Evolutionary conservation across 371 early-diverging fungal species (phyloP).

Genomic region (Lichtheimia hyalospora): DNA sequence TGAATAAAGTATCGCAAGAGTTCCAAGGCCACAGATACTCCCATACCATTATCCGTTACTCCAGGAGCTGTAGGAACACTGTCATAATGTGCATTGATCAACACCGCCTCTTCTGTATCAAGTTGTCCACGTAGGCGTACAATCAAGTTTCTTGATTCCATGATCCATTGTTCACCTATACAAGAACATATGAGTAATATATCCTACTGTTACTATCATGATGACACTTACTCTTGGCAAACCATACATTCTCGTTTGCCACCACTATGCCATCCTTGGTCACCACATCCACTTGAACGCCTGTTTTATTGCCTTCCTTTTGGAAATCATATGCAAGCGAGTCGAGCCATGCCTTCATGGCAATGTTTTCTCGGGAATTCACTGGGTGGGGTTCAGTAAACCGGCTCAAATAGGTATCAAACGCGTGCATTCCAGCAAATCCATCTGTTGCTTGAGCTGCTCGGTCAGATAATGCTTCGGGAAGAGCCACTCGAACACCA

Average conservation of each 20-base stretch:
- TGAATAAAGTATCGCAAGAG: conserved; percentile 61
- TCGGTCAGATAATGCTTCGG: conserved; percentile 43
- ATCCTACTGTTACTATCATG: too few species aligned
- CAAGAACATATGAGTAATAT: too few species aligned
- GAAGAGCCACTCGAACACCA: conserved; percentile 31
- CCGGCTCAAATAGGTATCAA: conserved; percentile 48
- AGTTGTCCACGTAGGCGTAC: conserved; percentile 46
- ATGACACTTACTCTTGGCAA: conserved; percentile 34
- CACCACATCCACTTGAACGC: conserved; percentile 43
- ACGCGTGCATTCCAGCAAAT: conserved; percentile 56
- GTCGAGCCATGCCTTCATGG: conserved; percentile 33
- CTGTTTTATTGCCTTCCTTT: conserved; percentile 28
- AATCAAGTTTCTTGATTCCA: conserved; percentile 52
- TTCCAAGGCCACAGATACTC: conserved; percentile 72
- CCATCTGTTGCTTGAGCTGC: conserved; percentile 28
- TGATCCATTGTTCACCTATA: conserved; percentile 44
- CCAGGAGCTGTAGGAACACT: conserved; percentile 80
- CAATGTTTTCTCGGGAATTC: conserved; percentile 50
- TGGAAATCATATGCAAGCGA: conserved; percentile 35
- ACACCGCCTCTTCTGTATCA: conserved; percentile 45
- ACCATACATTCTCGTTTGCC: conserved; percentile 24
- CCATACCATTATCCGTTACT: conserved; percentile 85
- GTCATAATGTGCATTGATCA: conserved; percentile 65
- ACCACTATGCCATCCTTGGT: conserved; percentile 34
- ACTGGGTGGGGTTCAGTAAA: conserved; percentile 55